These are phyloP conservation scores for Emergomyces pasteurianus DNA, from an alignment of 2,329 filamentous ascomycete species.

Conservation along the genomic window DNA sequence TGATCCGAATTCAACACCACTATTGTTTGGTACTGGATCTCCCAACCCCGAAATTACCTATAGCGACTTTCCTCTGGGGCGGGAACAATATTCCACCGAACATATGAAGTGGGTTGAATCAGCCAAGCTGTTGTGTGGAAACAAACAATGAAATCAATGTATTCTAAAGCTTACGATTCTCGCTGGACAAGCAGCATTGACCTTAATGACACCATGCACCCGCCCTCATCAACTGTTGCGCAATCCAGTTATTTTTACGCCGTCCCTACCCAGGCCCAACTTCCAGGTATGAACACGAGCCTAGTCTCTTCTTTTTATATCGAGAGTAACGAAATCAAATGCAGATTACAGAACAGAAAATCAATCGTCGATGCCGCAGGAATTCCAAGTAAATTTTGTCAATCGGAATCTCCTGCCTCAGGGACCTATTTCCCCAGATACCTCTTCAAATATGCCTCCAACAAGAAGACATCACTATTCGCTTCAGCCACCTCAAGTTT, in stretches of 20 bases:
- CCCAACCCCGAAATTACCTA: neutral
- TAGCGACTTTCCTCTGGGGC: neutral
- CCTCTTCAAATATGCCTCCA: neutral
- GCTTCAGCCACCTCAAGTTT: neutral
- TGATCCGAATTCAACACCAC: neutral
- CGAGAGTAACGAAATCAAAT: neutral
- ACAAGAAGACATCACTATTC: neutral
- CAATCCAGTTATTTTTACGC: neutral
- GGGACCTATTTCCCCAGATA: conserved; percentile 1
- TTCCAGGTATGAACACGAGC: conserved; percentile 4
- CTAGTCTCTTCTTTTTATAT: neutral
- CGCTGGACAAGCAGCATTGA: neutral
- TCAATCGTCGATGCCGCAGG: neutral
- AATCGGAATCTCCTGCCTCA: neutral
- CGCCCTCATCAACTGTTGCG: neutral
- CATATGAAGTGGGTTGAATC: conserved; percentile 1
- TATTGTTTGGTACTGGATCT: neutral
- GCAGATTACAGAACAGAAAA: conserved; percentile 4
- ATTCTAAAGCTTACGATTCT: neutral
- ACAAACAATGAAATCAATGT: neutral
- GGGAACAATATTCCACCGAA: neutral
- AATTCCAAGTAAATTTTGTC: neutral
- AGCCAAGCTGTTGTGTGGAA: neutral
- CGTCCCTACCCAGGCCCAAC: neutral
- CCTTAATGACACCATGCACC: neutral